Percentiles rank a stretch among this genome's conserved stretches.
These are phyloP conservation scores for Miscanthus lutarioriparius DNA, from an alignment of 176 grass and related monocot species.

Conservation along the genomic window DNA sequence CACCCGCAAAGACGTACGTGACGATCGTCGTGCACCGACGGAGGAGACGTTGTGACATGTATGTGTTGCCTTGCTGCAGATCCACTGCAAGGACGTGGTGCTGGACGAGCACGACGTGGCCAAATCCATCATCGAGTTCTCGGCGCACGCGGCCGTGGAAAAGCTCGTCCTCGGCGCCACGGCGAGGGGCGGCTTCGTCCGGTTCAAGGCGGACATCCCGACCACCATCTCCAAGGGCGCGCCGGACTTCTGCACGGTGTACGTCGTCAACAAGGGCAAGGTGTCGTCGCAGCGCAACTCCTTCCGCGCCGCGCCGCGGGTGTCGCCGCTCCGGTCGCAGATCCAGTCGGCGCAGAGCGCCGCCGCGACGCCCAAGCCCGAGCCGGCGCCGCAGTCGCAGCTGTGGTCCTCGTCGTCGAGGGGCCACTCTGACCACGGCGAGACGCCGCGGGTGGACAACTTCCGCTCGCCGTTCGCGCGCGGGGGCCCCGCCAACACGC, in stretches of 20 bases:
- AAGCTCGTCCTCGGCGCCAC: slow-evolving; percentile 74
- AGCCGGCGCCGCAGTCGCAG: slow-evolving; percentile 11
- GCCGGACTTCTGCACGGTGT: slow-evolving; percentile 82
- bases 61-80: slow-evolving; percentile 17
- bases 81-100: slow-evolving; percentile 78
- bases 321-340: slow-evolving; percentile 63
- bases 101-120: slow-evolving; percentile 75
- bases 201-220: slow-evolving; percentile 79
- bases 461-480: slow-evolving; percentile 74
- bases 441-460: slow-evolving; percentile 39
- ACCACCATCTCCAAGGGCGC: slow-evolving; percentile 66
- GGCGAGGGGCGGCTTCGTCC: slow-evolving; percentile 54
- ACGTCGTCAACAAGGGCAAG: slow-evolving; percentile 78
- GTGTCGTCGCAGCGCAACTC: slow-evolving; percentile 49
- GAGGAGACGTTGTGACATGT: no score
- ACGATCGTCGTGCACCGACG: no score
- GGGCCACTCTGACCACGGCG: slow-evolving; percentile 28
- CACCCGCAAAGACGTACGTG: slow-evolving; percentile 51
- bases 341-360: slow-evolving; percentile 26
- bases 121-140: slow-evolving; percentile 72
- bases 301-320: slow-evolving; percentile 54
- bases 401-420: slow-evolving; percentile 34
- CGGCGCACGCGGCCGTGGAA: slow-evolving; percentile 54
- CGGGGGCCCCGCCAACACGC: slow-evolving; percentile 9
- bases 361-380: neutral